Evolutionary conservation across 495 filamentous ascomycete species (phyloP), one percentile per base, ranked within the genome.

Genomic region (Talaromyces wortmannii): DNA sequence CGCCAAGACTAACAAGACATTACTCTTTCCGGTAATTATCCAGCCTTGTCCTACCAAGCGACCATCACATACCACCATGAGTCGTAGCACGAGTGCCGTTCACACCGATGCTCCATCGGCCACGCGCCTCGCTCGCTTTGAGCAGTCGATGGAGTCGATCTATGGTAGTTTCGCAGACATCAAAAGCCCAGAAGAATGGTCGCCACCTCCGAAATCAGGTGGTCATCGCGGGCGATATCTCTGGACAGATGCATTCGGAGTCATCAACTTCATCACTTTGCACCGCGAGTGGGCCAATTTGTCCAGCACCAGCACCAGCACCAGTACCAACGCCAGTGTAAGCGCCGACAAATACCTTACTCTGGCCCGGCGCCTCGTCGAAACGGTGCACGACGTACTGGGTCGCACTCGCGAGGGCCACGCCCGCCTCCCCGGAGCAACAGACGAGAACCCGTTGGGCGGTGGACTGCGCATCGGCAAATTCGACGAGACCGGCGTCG

Each of bases 161-260:
- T 78, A 78, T 48, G 72, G 72, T 23, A 62, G 57, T 33, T 63
- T 75, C 56, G 55, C 56, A 55, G 48, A 55, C 33, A 69, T 74
- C 55, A 40, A 55, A 50, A 53, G 67, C 6, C 69, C 72, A 3
- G 48, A 54, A 15, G 55, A 59, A 53, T 71, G 78, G 78, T 70
- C 56, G 6, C 75, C 77, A 7, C 76, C 78, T 0, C 74, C 70
- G 0, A 71, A 68, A 32, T 78, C 81, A 0, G 83, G 79, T n/a
- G 84, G 83, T 8, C 82, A 86, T 57, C 72, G 66, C n/a, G 85
- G 85, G 33, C 75, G 85, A 16, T 87, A 87, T 61, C 73, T 87
- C 31, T 86, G 83, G 84, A 85, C 81, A 0, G 84, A 87, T 56
- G 83, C 83, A 0, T 87, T 86, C 57, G 84, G 83, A n/a, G 79